These are phyloP conservation scores for Microthlaspi erraticum DNA, from an alignment of 345 rosid genomes.

Conservation along the genomic window DNA sequence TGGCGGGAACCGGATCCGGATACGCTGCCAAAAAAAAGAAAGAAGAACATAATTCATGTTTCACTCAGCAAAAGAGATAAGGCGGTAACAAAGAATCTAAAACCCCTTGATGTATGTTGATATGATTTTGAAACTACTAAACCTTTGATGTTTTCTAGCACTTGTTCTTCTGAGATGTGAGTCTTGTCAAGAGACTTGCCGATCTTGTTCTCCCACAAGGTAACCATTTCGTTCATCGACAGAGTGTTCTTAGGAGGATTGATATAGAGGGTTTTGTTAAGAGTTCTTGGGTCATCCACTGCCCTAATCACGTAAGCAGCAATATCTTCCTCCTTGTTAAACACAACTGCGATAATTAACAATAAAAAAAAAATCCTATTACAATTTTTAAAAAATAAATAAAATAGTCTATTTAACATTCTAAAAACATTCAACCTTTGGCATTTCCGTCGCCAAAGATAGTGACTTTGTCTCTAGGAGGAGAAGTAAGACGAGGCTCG, in stretches of 20 bases:
- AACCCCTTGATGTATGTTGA: not conserved
- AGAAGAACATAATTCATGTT: not conserved
- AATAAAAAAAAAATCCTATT: not conserved
- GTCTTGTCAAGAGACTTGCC: slow-evolving; percentile 62
- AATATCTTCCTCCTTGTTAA: slow-evolving; percentile 63
- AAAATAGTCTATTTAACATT: not conserved
- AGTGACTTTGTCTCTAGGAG: slow-evolving; percentile 66
- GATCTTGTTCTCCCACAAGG: slow-evolving; percentile 73
- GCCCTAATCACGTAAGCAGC: slow-evolving; percentile 59
- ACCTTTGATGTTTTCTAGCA: slow-evolving; percentile 66
- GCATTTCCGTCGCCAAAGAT: slow-evolving; percentile 64
- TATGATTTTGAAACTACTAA: not conserved
- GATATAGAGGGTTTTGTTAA: slow-evolving; percentile 63
- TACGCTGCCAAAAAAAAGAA: slow-evolving; percentile 50
- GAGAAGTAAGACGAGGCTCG: slow-evolving; percentile 52
- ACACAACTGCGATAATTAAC: slow-evolving; percentile 46
- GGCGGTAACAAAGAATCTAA: not conserved
- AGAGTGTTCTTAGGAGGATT: slow-evolving; percentile 60
- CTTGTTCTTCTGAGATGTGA: slow-evolving; percentile 58
- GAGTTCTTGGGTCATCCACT: slow-evolving; percentile 65
- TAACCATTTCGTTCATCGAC: slow-evolving; percentile 63
- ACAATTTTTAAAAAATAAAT: too few species aligned
- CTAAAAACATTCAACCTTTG: slow-evolving; percentile 45
- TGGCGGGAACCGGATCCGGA: slow-evolving; percentile 56
- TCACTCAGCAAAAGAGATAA: not conserved